Evolutionary conservation across 495 filamentous ascomycete genomes (phyloP), one percentile per base, ranked within the genome.

Genomic region (Penicilliopsis zonata): DNA sequence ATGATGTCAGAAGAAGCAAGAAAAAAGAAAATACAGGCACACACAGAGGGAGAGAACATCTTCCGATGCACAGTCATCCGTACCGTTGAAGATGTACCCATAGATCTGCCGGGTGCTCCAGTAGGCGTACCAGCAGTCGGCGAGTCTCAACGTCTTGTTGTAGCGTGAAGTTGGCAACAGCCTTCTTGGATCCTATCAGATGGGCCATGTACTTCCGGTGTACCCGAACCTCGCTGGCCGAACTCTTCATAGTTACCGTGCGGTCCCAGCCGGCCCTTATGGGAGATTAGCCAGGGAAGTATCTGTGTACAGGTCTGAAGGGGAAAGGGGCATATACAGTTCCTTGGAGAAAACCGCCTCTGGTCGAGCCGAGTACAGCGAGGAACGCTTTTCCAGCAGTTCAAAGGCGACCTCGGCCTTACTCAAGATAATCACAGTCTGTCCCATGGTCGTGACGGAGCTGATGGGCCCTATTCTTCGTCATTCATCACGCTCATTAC

Each of bases 391-490:
- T 30, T 65, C 61, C 27, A 72, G 14, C 1, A 72, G 44, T 17
- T 71, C 63, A 19, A 55, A 31, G 0, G 62, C 63, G 2, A 63
- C 9, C 7, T 47, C 30, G 8, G 43, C 35, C 22, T 71, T 62
- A 34, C 71, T 61, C 25, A 72, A 31, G 33, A 72, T 59, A 13
- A 72, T 41, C 5, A 72, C 52, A 0, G 55, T 59, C 35, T 61
- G 53, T 7, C 65, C 67, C 15, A 69, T 30, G 4, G 69, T 46
- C 2, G 52, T 66, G 2, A 74, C 33, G 10, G 67, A 72, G 42
- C 65, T 72, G n/a, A 74, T 59, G 0, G 66, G 63, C 5, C 70
- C 50, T 56, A n/a, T n/a, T n/a, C n/a, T n/a, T n/a, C n/a, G n/a
- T n/a, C n/a, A n/a, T n/a, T n/a, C n/a, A n/a, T n/a, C n/a, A n/a